Percentiles rank a stretch among this genome's conserved stretches.
These are phyloP conservation scores for Pichia kudriavzevii DNA, from an alignment of 1,139 yeast genomes.

Conservation along the genomic window DNA sequence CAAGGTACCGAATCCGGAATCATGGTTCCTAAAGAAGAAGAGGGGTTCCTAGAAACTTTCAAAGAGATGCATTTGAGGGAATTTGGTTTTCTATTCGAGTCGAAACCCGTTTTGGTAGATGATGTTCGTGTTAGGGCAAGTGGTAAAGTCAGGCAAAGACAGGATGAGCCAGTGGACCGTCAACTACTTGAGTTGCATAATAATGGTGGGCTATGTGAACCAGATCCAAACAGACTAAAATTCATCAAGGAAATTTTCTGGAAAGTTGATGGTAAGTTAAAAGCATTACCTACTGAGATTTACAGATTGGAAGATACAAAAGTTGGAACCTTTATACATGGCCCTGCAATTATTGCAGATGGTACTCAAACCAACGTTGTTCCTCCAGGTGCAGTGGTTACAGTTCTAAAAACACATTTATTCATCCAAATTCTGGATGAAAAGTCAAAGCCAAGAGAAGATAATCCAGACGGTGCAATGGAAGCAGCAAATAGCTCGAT, in stretches of 20 bases:
- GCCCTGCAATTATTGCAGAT: conserved; percentile 83
- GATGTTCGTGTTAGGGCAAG: conserved; percentile 71
- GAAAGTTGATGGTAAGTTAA: conserved; percentile 13
- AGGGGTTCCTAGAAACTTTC: conserved; percentile 21
- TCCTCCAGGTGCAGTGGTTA: conserved; percentile 64
- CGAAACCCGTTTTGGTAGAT: conserved; percentile 60
- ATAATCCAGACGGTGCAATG: background rate
- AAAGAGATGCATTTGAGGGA: conserved; percentile 48
- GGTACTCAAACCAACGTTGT: conserved; percentile 80
- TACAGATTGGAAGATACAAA: conserved; percentile 30
- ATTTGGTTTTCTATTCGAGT: conserved; percentile 59
- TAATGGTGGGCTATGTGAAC: conserved; percentile 11
- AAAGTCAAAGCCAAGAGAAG: background rate
- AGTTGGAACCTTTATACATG: conserved; percentile 48
- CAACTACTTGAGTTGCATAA: conserved; percentile 19
- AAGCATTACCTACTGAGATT: conserved; percentile 19
- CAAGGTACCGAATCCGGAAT: conserved; percentile 83
- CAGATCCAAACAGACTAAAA: conserved; percentile 15
- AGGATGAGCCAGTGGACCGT: conserved; percentile 21
- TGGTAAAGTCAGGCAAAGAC: conserved; percentile 35
- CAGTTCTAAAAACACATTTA: conserved; percentile 48
- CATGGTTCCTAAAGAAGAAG: conserved; percentile 42
- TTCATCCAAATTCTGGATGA: conserved; percentile 15
- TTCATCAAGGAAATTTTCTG: conserved; percentile 22
- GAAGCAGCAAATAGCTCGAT: conserved; percentile 10